Base-by-base conservation (phyloP, 768 basidiomycete genomes). In the Podaxis carcinomalis region DNA sequence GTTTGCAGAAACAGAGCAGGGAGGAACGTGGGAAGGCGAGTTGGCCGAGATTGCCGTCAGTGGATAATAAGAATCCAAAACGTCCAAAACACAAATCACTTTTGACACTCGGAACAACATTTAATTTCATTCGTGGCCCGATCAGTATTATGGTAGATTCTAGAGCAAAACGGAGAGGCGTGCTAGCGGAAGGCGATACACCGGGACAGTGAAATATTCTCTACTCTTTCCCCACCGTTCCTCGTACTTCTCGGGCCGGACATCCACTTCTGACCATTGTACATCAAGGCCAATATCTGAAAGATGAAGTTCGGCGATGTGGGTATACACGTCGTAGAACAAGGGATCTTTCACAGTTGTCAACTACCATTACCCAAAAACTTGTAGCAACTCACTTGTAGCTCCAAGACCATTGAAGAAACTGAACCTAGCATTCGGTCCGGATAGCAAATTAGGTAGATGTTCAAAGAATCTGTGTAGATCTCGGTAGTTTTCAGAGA, bases 381-480 rank as follows among this genome's bases (percentile, higher is more conserved):
- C 39, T 57, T 36, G 50, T 39, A 52, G n/a, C 21, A 23, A 76
- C 88, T 71, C 69, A 90, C 93, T 94, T 6, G 94, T 98, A 32
- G 95, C 96, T 14, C 93, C 97, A 7, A 99, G 82, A 11, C 97
- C 97, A 68, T 99, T 93, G 82, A 98, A 99, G 75, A 98, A 99
- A 62, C 93, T 89, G 70, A 95, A 92, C 14, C 85, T 79, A n/a
- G 90, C 88, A 13, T 86, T 78, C n/a, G 85, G 82, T 13, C 86
- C 86, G 21, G 80, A 79, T 14, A 98, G 78, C 4, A 99, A 78
- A 66, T 90, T 80, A 2, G 92, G 93, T 2, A 97, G 72, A 49
- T 82, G 77, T 57, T 86, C 84, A 72, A 99, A 98, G 75, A 98
- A 96, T 32, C 77, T 76, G 65, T 83, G 84, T 40, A 98, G 80